A percentile compares a stretch with the other conserved stretches of the same genome.
Conservation (phyloP, 2,329 filamentous ascomycete genomes). For the Aschersonia sp. region DNA sequence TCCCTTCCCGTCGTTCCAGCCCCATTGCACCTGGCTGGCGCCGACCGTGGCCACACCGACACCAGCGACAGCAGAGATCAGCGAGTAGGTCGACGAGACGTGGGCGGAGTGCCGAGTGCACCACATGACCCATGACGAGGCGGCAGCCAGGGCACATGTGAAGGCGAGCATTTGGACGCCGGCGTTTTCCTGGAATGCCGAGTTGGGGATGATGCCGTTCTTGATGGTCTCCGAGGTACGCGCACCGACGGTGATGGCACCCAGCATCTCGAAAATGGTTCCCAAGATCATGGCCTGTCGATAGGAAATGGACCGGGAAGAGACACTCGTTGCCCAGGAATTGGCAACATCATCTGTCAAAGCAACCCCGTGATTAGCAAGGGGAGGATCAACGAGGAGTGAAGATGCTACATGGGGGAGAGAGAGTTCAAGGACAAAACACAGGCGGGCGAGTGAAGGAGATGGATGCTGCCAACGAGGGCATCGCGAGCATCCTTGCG, state of each 20-base stretch:
- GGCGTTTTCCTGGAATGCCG: constrained; percentile 43
- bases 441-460: no score
- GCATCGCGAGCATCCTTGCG: no score
- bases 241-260: constrained; percentile 52
- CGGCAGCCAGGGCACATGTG: constrained; percentile 47
- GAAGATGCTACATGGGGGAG: not conserved
- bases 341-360: constrained; percentile 69
- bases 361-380: not conserved
- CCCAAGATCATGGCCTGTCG: constrained; percentile 53
- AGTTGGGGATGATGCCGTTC: constrained; percentile 55
- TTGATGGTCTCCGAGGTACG: constrained; percentile 67
- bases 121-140: constrained; percentile 67
- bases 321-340: constrained; percentile 60
- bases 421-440: not conserved
- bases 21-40: constrained; percentile 47
- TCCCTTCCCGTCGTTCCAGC: constrained; percentile 50
- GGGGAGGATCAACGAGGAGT: not conserved
- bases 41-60: constrained; percentile 55
- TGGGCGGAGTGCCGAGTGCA: constrained; percentile 61
- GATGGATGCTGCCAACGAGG: no score
- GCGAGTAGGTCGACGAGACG: constrained; percentile 59
- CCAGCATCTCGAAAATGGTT: constrained; percentile 53
- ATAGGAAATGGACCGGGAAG: constrained; percentile 43
- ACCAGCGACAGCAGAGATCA: constrained; percentile 54
- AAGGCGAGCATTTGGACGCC: constrained; percentile 57